These are phyloP conservation scores for Penicillium hordei DNA, from an alignment of 2,329 filamentous ascomycete species.

Conservation along the genomic window DNA sequence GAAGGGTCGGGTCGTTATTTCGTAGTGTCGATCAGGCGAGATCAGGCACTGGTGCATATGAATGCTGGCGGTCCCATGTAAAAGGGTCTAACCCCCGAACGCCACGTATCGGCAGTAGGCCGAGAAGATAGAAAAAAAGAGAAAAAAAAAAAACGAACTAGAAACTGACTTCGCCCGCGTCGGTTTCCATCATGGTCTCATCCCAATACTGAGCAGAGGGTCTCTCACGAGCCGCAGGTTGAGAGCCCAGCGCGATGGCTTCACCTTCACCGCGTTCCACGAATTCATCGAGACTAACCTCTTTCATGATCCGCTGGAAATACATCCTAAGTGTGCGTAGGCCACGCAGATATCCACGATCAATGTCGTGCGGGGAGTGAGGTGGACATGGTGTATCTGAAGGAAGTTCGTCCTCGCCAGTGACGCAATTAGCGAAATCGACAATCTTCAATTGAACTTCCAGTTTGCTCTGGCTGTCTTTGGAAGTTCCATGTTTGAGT, in stretches of 20 bases:
- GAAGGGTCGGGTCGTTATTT: conserved; percentile 21
- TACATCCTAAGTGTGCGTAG: conserved; percentile 76
- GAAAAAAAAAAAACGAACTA: conserved; percentile 19
- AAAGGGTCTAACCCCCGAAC: conserved; percentile 17
- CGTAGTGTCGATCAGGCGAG: conserved; percentile 15
- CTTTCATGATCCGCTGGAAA: conserved; percentile 81
- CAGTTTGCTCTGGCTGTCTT: conserved; percentile 40
- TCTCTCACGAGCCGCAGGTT: conserved; percentile 32
- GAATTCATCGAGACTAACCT: conserved; percentile 57
- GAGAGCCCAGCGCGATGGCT: conserved; percentile 39
- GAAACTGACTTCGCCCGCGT: conserved; percentile 47
- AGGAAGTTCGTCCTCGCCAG: conserved; percentile 68
- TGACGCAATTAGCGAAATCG: conserved; percentile 97
- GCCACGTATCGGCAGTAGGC: conserved; percentile 12
- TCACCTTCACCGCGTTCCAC: conserved; percentile 47
- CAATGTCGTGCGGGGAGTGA: conserved; percentile 73
- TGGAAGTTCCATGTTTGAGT: conserved; percentile 32
- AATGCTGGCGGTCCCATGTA: conserved; percentile 7
- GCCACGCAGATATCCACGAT: conserved; percentile 85
- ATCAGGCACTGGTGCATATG: conserved; percentile 15
- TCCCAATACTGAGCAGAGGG: conserved; percentile 41
- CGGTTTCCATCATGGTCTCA: conserved; percentile 44
- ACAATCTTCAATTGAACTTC: conserved; percentile 85
- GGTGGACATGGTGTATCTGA: conserved; percentile 72
- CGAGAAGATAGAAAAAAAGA: neutral